A percentile compares a stretch with the other conserved stretches of the same genome.
These are phyloP conservation scores for Pycnococcus provasolii DNA, from an alignment of 139 green algal species.

Conservation along the genomic window DNA sequence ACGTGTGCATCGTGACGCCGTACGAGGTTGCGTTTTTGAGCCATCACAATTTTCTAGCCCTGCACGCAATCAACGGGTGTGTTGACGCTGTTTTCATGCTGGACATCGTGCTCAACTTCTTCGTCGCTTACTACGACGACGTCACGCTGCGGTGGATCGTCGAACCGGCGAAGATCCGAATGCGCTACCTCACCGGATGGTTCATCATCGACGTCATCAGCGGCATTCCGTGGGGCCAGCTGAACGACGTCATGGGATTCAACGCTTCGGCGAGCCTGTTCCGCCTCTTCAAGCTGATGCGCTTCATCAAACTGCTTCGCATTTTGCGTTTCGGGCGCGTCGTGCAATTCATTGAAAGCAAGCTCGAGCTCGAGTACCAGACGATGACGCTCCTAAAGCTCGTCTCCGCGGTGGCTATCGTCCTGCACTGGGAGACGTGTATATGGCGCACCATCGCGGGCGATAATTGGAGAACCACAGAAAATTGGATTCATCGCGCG, in stretches of 20 bases:
- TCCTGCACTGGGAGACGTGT: too few species aligned
- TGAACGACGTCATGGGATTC: background rate
- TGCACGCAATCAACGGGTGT: background rate
- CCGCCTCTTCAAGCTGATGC: background rate
- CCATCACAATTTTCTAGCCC: background rate
- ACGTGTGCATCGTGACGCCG: background rate
- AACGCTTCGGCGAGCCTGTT: background rate
- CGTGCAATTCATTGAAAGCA: background rate
- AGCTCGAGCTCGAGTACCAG: background rate
- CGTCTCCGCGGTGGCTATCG: background rate
- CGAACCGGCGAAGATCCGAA: background rate
- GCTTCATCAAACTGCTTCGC: background rate
- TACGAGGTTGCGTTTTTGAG: constrained; percentile 1
- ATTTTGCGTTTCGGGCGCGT: background rate
- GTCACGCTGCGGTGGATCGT: background rate
- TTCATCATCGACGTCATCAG: background rate
- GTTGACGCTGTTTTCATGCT: background rate
- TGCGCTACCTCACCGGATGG: background rate
- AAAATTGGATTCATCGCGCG: too few species aligned
- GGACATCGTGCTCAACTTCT: constrained; percentile 3
- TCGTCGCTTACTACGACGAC: background rate
- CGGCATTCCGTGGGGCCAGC: background rate
- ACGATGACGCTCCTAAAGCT: background rate
- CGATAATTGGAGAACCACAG: too few species aligned
- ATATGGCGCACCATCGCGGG: too few species aligned